Base-by-base conservation (phyloP, 768 basidiomycete genomes). In the Rhizopogon vesiculosus region DNA sequence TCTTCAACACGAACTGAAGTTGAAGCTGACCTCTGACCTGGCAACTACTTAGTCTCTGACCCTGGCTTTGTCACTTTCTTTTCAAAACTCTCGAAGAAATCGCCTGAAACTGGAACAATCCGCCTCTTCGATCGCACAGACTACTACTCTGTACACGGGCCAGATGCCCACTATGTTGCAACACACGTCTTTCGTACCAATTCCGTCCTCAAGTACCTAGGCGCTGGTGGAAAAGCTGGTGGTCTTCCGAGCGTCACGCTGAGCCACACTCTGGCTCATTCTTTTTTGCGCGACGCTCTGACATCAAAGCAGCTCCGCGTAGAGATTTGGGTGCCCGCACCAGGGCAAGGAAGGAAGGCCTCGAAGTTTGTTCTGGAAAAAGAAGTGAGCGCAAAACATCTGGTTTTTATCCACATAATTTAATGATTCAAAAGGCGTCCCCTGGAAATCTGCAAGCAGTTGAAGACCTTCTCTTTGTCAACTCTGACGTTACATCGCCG, bases 151-250 rank as follows among this genome's bases (percentile, higher is more conserved):
- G 87, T 85, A 1, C 93, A 98, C 65, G 94, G 93, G 0, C 73
- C 82, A 5, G 95, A 98, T 69, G 96, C 96, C 0, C 74, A 83
- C n/a, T 93, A 85, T 61, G 84, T 96, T 59, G 95, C 96, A 5
- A 77, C 84, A 18, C 80, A 91, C 62, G 85, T 90, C 52, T 93
- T 83, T 62, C 87, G 83, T 54, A 99, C 97, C 2, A 89, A 91
- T 63, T 87, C 91, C 1, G 94, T 98, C 56, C 79, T 99, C 71
- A 96, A 96, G 70, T 89, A 91, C 66, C 84, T 97, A 42, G 96
- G 96, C 6, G 66, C 72, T 0, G 82, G 81, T 0, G 83, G 84
- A 31, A 79, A 77, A 60, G 66, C 74, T 0, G 79, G 76, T 0
- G 83, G 84, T 2, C 74, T 97, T 1, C 85, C 91, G 0, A 87